These are phyloP conservation scores for Kockovaella imperatae DNA, from an alignment of 768 basidiomycete species.

Conservation along the genomic window DNA sequence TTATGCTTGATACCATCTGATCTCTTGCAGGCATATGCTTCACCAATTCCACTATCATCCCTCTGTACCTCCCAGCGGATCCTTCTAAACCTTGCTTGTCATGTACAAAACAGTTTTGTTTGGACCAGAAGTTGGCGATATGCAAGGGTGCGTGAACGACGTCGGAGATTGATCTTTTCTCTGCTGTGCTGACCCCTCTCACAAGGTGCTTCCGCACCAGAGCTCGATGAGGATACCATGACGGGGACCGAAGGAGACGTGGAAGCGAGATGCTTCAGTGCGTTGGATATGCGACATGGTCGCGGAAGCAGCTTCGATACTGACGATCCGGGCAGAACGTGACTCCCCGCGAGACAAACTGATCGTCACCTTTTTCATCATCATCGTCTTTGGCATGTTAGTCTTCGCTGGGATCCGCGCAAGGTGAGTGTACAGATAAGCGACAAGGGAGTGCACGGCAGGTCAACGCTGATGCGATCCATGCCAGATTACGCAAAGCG, in stretches of 20 bases:
- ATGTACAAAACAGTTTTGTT: conserved; percentile 91
- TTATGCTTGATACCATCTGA: background rate
- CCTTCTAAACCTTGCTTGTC: conserved; percentile 84
- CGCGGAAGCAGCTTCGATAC: too few relatives aligned
- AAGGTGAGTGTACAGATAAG: conserved; percentile 15
- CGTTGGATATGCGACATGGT: conserved; percentile 42
- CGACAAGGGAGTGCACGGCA: background rate
- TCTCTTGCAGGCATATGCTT: conserved; percentile 73
- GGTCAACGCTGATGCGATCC: background rate
- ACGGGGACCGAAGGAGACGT: conserved; percentile 94
- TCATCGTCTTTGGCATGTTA: conserved; percentile 77
- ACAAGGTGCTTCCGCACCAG: conserved; percentile 53
- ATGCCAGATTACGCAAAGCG: conserved; percentile 29
- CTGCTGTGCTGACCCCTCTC: conserved; percentile 3
- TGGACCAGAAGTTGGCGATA: conserved; percentile 79
- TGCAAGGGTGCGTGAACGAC: conserved; percentile 48
- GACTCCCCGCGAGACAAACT: conserved; percentile 93
- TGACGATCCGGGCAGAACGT: conserved; percentile 59
- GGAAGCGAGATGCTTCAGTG: conserved; percentile 91
- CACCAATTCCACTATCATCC: conserved; percentile 77
- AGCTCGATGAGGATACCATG: conserved; percentile 82
- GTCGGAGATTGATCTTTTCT: background rate
- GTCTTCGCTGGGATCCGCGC: conserved; percentile 64
- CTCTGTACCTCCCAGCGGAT: conserved; percentile 68
- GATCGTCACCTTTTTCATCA: conserved; percentile 80